Conservation (phyloP, 257 asterid species). For the Buddleja alternifolia region DNA sequence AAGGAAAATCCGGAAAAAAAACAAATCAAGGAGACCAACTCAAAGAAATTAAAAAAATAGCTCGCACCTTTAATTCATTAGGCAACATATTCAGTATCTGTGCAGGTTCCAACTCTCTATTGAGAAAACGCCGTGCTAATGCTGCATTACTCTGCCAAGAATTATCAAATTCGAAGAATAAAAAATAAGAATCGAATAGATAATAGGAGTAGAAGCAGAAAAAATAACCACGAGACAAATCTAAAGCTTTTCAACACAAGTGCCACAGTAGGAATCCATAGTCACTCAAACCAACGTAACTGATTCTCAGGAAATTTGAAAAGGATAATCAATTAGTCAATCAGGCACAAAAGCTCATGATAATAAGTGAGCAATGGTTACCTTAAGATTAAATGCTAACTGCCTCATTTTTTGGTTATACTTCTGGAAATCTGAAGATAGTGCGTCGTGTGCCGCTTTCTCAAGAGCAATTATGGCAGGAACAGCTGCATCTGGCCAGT, state of each 20-base stretch:
- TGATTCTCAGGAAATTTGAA: neutral
- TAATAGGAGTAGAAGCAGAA: neutral
- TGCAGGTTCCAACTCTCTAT: constrained; percentile 76
- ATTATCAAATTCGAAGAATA: constrained; percentile 26
- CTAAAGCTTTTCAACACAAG: constrained; percentile 17
- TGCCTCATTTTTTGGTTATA: constrained; percentile 86
- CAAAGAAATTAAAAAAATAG: neutral
- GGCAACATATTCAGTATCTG: constrained; percentile 73
- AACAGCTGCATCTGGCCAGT: constrained; percentile 80
- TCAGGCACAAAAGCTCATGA: constrained; percentile 1
- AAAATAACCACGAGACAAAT: constrained; percentile 1
- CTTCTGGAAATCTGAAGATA: constrained; percentile 62
- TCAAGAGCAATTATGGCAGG: constrained; percentile 66
- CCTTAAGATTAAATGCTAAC: constrained; percentile 72
- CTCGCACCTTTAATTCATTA: constrained; percentile 72
- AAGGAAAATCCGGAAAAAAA: neutral
- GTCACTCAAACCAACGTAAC: constrained; percentile 11
- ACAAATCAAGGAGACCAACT: constrained; percentile 1
- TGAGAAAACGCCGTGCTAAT: constrained; percentile 71
- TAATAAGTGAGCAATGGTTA: constrained; percentile 12
- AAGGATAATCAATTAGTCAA: no score
- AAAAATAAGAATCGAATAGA: neutral
- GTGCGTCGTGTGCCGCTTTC: constrained; percentile 64
- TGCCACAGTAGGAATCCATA: neutral
- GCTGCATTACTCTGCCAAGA: constrained; percentile 52